These are phyloP conservation scores for Paspalum notatum DNA, from an alignment of 176 grass and related monocot genomes.

Conservation along the genomic window DNA sequence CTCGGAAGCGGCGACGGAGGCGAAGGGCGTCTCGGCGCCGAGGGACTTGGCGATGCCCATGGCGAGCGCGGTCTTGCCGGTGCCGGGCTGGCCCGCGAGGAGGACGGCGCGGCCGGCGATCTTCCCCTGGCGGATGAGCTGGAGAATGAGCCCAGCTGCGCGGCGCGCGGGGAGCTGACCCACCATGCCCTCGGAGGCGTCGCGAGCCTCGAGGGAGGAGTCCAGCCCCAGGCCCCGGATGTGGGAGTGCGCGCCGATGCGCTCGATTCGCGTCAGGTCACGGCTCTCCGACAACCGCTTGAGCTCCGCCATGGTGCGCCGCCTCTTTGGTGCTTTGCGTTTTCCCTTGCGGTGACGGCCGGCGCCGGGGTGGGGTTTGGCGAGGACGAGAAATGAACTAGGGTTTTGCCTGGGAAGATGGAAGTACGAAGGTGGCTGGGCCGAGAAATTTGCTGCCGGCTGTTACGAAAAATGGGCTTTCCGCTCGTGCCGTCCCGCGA, in stretches of 20 bases:
- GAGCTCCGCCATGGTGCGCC: slow-evolving; percentile 73
- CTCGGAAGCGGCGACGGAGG: slow-evolving; percentile 80
- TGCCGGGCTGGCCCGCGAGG: slow-evolving; percentile 88
- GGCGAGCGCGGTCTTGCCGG: slow-evolving; percentile 90
- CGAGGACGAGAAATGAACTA: no score
- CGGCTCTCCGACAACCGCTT: slow-evolving; percentile 86
- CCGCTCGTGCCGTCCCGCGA: no score
- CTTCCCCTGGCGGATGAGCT: slow-evolving; percentile 88
- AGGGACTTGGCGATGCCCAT: slow-evolving; percentile 98
- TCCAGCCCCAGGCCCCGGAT: slow-evolving; percentile 94
- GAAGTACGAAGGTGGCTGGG: no score
- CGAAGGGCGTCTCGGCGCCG: slow-evolving; percentile 89
- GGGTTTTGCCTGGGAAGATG: no score
- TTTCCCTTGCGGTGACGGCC: background rate
- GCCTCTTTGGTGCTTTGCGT: background rate
- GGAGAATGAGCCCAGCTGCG: slow-evolving; percentile 76
- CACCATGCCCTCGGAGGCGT: slow-evolving; percentile 92
- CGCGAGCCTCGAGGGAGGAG: slow-evolving; percentile 79
- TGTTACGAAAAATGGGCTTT: no score
- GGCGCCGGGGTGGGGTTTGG: background rate
- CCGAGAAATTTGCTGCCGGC: no score
- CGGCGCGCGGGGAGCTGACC: slow-evolving; percentile 89
- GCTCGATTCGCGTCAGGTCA: slow-evolving; percentile 91
- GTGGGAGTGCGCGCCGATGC: slow-evolving; percentile 97
- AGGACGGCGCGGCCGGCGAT: slow-evolving; percentile 86